Percentiles rank a stretch among this genome's conserved stretches.
phyloP scores from a whole-genome alignment of 2,329 filamentous ascomycete species.

The Lasiodiplodia sp. region DNA sequence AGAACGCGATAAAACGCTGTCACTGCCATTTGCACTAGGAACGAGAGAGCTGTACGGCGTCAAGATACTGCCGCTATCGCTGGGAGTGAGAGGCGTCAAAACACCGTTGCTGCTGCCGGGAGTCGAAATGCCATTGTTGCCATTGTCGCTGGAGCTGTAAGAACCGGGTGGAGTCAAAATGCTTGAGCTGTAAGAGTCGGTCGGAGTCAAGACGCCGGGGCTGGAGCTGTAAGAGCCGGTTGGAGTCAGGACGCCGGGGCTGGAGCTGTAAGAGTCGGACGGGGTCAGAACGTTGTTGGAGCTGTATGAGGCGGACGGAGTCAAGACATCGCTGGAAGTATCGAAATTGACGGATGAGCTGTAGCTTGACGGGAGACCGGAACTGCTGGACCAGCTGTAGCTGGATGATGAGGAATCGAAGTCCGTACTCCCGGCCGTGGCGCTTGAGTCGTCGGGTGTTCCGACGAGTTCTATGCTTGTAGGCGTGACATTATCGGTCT shows the following conservation, averaged over 20 bases:
- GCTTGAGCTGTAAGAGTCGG: neutral
- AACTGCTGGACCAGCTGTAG: neutral
- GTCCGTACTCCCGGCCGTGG: too few species aligned
- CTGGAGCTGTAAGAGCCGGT: neutral
- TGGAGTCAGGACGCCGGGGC: neutral
- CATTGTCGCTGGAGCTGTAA: neutral
- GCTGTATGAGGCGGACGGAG: neutral
- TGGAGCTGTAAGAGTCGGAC: neutral
- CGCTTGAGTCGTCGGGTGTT: neutral
- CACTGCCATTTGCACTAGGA: too few species aligned
- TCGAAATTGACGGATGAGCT: neutral
- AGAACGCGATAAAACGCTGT: too few species aligned
- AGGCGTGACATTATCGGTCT: neutral
- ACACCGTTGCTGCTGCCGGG: neutral
- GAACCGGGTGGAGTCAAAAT: too few species aligned
- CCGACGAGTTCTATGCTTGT: neutral
- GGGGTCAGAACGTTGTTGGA: neutral
- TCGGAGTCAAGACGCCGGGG: neutral
- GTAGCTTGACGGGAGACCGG: neutral
- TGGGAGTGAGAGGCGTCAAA: neutral
- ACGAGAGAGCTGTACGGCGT: too few species aligned
- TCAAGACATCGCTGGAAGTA: neutral
- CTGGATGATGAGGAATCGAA: too few species aligned
- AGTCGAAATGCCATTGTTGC: neutral
- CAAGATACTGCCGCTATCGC: too few species aligned